A percentile compares a stretch with the other conserved stretches of the same genome.
phyloP scores from a whole-genome alignment of 2,329 filamentous ascomycete genomes.

The Cladosporium phlei region DNA sequence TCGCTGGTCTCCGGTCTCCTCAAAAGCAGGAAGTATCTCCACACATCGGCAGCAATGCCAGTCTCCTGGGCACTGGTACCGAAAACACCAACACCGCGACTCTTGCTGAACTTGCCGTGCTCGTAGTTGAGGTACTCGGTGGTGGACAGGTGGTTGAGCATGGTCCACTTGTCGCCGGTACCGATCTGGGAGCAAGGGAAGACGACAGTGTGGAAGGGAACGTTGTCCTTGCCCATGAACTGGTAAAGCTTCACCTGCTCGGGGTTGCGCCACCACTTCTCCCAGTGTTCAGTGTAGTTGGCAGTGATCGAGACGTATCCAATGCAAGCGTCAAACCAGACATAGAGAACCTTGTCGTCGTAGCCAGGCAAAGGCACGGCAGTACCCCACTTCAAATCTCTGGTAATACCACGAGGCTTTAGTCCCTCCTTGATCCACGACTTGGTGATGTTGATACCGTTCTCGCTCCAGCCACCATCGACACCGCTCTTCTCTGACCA shows the following conservation, averaged over 20 bases:
- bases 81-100: conserved; percentile 82
- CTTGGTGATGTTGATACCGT: conserved; percentile 70
- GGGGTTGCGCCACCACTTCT: conserved; percentile 90
- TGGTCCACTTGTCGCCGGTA: conserved; percentile 80
- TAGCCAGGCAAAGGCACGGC: conserved; percentile 57
- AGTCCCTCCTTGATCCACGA: conserved; percentile 80
- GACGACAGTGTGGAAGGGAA: conserved; percentile 83
- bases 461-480: conserved; percentile 71
- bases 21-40: conserved; percentile 85
- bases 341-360: conserved; percentile 80
- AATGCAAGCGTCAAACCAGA: conserved; percentile 90
- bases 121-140: conserved; percentile 90
- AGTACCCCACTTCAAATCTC: conserved; percentile 87
- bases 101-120: conserved; percentile 89
- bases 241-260: conserved; percentile 86
- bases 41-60: conserved; percentile 79
- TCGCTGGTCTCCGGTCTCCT: conserved; percentile 81
- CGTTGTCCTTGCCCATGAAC: conserved; percentile 93
- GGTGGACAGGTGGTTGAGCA: conserved; percentile 80
- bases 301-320: conserved; percentile 94
- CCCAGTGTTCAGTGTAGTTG: conserved; percentile 83
- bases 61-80: conserved; percentile 85
- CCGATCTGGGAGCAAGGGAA: conserved; percentile 86
- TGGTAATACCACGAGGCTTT: conserved; percentile 80
- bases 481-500: conserved; percentile 72